Percentiles rank a stretch among this genome's conserved stretches.
These are phyloP conservation scores for Tillandsia leiboldiana DNA, from an alignment of 176 grass and related monocot species.

Conservation along the genomic window DNA sequence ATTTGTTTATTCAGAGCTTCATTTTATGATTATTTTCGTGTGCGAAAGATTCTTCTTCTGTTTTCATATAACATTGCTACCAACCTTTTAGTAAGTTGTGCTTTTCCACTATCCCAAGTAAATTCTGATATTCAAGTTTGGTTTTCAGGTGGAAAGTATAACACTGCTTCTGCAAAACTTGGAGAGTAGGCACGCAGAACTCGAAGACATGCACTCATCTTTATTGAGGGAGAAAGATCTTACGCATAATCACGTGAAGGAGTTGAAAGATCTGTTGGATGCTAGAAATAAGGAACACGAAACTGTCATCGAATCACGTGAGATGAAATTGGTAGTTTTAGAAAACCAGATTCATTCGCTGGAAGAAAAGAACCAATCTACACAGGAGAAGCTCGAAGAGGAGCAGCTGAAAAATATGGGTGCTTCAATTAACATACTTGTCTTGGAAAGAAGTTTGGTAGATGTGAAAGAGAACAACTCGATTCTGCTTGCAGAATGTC, in stretches of 20 bases:
- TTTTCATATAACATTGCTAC: not conserved
- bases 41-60: not conserved
- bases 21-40: not conserved
- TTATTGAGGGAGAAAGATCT: slow-evolving; percentile 55
- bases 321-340: slow-evolving; percentile 24
- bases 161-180: slow-evolving; percentile 41
- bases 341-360: slow-evolving; percentile 47
- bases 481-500: slow-evolving; percentile 33
- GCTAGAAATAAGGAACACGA: slow-evolving; percentile 40
- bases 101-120: not conserved
- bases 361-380: slow-evolving; percentile 32
- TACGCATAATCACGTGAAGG: slow-evolving; percentile 46
- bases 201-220: slow-evolving; percentile 42
- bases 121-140: not conserved
- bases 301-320: slow-evolving; percentile 29
- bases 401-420: slow-evolving; percentile 40
- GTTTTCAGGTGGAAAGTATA: slow-evolving; percentile 28
- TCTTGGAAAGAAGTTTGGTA: slow-evolving; percentile 55
- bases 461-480: slow-evolving; percentile 47
- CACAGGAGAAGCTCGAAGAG: slow-evolving; percentile 43
- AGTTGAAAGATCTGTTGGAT: slow-evolving; percentile 50
- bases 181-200: slow-evolving; percentile 38
- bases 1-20: not conserved
- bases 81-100: not conserved
- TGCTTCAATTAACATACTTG: slow-evolving; percentile 42